Evolutionary conservation across 805 yeast genomes (phyloP), one percentile per base, ranked within the genome.

Genomic region (Sugiyamaella chiloensis): DNA sequence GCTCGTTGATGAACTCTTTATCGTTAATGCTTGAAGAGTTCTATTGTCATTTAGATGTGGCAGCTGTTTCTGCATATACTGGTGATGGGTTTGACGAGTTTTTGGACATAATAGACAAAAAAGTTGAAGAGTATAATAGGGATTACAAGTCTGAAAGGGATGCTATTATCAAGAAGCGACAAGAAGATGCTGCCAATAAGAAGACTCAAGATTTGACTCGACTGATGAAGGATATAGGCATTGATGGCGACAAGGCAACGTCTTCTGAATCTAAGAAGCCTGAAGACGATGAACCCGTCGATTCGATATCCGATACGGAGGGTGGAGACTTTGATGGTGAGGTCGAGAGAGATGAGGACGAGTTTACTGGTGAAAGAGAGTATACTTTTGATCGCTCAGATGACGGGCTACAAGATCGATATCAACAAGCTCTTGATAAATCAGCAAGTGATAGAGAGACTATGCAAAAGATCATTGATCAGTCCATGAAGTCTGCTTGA

Each of bases 61-160:
- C 86, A 37, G 83, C 87, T n/a, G 96, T 89, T 11, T 87, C 96
- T 37, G 81, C 97, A 39, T 85, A 80, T 60, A 90, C 98, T 0
- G 99, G 99, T 14, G 84, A 75, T 2, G 99, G 99, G 0, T 87
- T 93, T 62, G 96, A 89, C 61, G 96, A 89, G 19, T 91, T 93
- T 60, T 64, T 91, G 60, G 72, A 70, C n/a, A 85, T 87, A 1
- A 93, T 93, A 4, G 95, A 87, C 59, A 75, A 78, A 50, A 93
- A 93, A 67, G 89, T 83, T 40, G 87, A 82, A 31, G 99, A 93
- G 66, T 93, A 84, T 65, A 80, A 88, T 50, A 80, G 81, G 51
- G 90, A 74, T 59, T 93, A 93, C 65, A 80, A 80, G 60, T 81
- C 82, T 6, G 98, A 93, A 69, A 78, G 96, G 61, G 96, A 91